phyloP scores from a whole-genome alignment of 495 filamentous ascomycete species.

The Neurospora sp. region DNA sequence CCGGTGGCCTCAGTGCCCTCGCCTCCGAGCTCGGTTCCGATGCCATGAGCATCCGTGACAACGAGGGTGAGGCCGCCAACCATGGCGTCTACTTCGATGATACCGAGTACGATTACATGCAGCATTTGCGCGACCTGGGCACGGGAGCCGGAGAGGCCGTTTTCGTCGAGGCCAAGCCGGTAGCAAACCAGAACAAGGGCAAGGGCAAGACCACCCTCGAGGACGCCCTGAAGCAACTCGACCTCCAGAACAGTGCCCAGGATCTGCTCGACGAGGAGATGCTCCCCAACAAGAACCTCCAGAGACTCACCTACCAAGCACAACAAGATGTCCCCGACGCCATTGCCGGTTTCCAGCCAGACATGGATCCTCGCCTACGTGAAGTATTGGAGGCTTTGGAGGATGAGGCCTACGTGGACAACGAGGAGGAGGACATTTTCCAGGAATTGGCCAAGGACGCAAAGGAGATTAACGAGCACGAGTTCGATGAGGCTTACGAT shows the following conservation, averaged over 20 bases:
- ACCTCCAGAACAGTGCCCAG: constrained; percentile 48
- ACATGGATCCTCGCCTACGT: constrained; percentile 92
- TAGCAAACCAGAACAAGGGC: constrained; percentile 55
- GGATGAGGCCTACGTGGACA: constrained; percentile 92
- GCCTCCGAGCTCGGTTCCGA: constrained; percentile 63
- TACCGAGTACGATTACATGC: constrained; percentile 97
- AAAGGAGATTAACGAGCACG: constrained; percentile 42
- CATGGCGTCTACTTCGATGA: constrained; percentile 84
- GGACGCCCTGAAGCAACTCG: constrained; percentile 63
- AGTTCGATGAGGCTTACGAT: constrained; percentile 45
- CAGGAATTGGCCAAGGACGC: constrained; percentile 63
- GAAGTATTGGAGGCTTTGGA: constrained; percentile 93
- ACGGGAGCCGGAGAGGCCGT: constrained; percentile 50
- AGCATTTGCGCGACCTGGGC: constrained; percentile 82
- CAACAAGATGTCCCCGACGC: constrained; percentile 89
- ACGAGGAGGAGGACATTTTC: constrained; percentile 73
- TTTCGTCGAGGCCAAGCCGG: constrained; percentile 64
- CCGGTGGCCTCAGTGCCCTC: constrained; percentile 60
- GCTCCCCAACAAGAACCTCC: constrained; percentile 58
- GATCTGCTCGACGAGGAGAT: constrained; percentile 57
- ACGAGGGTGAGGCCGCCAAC: constrained; percentile 94
- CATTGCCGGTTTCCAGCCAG: constrained; percentile 86
- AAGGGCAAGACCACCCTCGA: constrained; percentile 60
- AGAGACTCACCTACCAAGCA: constrained; percentile 74
- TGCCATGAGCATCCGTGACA: constrained; percentile 52